Evolutionary conservation across 768 basidiomycete species (phyloP).

Genomic region (Tricholoma terreum): DNA sequence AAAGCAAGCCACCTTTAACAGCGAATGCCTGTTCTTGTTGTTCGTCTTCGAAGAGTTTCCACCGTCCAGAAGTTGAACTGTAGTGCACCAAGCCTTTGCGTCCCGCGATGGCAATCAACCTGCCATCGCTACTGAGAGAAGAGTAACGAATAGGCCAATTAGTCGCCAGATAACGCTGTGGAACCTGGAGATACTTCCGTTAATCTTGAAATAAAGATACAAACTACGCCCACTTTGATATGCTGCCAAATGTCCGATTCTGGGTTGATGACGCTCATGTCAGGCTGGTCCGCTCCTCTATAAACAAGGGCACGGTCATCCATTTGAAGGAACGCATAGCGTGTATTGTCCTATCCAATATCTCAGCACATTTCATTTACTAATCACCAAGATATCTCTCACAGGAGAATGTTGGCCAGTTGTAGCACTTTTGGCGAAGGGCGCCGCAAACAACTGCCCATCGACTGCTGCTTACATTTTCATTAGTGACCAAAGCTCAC

Average conservation of each 20-base stretch:
- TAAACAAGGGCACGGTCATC: slow-evolving; percentile 93
- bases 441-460: slow-evolving; percentile 78
- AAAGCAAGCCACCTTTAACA: slow-evolving; percentile 88
- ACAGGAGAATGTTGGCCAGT: slow-evolving; percentile 91
- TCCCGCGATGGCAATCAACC: slow-evolving; percentile 90
- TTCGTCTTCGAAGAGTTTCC: slow-evolving; percentile 85
- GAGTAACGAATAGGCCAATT: slow-evolving; percentile 97
- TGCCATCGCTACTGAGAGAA: slow-evolving; percentile 84
- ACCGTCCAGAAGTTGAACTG: slow-evolving; percentile 89
- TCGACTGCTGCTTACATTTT: slow-evolving; percentile 42
- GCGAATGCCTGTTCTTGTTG: slow-evolving; percentile 83
- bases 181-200: slow-evolving; percentile 52
- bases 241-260: slow-evolving; percentile 98
- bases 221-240: slow-evolving; percentile 61
- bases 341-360: slow-evolving; percentile 76
- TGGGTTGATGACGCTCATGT: slow-evolving; percentile 97
- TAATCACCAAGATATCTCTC: slow-evolving; percentile 21
- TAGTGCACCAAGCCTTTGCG: slow-evolving; percentile 90
- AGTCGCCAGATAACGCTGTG: slow-evolving; percentile 78
- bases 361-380: background rate
- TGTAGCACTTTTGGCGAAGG: slow-evolving; percentile 94
- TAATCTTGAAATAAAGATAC: background rate
- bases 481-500: background rate
- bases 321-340: slow-evolving; percentile 93
- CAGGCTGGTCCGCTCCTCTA: slow-evolving; percentile 94